Percentiles rank a stretch among this genome's conserved stretches.
Evolutionary conservation across 1,139 yeast genomes (phyloP).

Genomic region (Geotrichum macrosporum): DNA sequence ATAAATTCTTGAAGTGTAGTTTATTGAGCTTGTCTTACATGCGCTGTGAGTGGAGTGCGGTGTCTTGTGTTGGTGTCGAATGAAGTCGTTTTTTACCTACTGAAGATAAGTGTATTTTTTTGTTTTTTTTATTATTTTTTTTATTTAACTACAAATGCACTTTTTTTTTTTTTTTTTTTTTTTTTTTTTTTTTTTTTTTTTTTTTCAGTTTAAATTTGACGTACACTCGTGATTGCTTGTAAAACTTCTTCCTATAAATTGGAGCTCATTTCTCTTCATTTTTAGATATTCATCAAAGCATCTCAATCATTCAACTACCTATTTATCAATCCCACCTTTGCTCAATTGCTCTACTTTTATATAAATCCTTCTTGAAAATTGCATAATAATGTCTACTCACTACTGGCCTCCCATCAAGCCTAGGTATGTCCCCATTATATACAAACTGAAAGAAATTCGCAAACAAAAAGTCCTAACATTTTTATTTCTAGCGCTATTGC

Average conservation of each 20-base stretch:
- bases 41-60: too few species aligned
- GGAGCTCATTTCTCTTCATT: not conserved
- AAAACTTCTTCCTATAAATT: not conserved
- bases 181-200: too few species aligned
- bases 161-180: too few species aligned
- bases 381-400: conserved; percentile 31
- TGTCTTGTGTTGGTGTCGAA: too few species aligned
- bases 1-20: too few species aligned
- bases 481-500: conserved; percentile 36
- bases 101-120: too few species aligned
- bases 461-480: not conserved
- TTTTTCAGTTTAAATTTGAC: not conserved
- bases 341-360: not conserved
- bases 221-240: not conserved
- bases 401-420: conserved; percentile 23
- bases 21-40: too few species aligned
- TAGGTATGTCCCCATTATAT: conserved; percentile 13
- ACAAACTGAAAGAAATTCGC: too few species aligned
- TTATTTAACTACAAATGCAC: too few species aligned
- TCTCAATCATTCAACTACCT: not conserved
- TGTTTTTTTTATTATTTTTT: too few species aligned
- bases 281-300: not conserved
- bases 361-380: too few species aligned
- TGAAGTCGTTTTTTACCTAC: too few species aligned
- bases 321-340: not conserved